These are phyloP conservation scores for Sesbania bispinosa DNA, from an alignment of 306 rosid species.

Conservation along the genomic window DNA sequence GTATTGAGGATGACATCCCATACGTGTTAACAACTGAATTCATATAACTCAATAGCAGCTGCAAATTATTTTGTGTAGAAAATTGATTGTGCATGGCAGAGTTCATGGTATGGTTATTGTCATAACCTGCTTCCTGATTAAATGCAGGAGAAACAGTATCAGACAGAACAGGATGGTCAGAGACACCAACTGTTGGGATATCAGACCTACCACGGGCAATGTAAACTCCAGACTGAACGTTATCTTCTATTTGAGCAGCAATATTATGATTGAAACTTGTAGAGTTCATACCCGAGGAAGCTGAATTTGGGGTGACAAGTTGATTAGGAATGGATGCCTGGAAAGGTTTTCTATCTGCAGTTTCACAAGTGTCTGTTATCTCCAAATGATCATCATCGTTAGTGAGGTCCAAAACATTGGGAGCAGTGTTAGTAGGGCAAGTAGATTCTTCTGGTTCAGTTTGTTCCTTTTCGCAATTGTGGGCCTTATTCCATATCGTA, in stretches of 20 bases:
- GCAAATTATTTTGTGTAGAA: constrained; percentile 36
- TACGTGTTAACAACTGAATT: constrained; percentile 39
- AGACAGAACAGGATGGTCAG: constrained; percentile 34
- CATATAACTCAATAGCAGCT: constrained; percentile 31
- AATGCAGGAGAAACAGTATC: constrained; percentile 41
- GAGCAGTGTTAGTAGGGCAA: constrained; percentile 15
- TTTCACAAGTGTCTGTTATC: constrained; percentile 23
- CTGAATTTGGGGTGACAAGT: constrained; percentile 20
- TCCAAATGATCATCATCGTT: constrained; percentile 56
- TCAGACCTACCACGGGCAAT: constrained; percentile 26
- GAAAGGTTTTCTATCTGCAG: constrained; percentile 59
- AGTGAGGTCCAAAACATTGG: constrained; percentile 63
- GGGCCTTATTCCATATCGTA: constrained; percentile 32
- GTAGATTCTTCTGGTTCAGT: constrained; percentile 44
- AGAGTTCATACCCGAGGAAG: constrained; percentile 24
- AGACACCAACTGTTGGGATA: constrained; percentile 28
- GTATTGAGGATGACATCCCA: constrained; percentile 42
- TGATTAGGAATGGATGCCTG: constrained; percentile 23
- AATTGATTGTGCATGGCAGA: constrained; percentile 37
- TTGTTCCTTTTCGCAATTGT: constrained; percentile 34
- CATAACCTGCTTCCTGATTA: constrained; percentile 46
- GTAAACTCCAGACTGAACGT: constrained; percentile 42
- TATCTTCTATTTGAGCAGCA: constrained; percentile 42
- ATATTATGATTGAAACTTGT: constrained; percentile 31
- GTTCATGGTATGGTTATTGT: constrained; percentile 20